Percentiles rank a stretch among this genome's conserved stretches.
Conservation (phyloP, 2,329 filamentous ascomycete species). For the Sarocladium oryzae region DNA sequence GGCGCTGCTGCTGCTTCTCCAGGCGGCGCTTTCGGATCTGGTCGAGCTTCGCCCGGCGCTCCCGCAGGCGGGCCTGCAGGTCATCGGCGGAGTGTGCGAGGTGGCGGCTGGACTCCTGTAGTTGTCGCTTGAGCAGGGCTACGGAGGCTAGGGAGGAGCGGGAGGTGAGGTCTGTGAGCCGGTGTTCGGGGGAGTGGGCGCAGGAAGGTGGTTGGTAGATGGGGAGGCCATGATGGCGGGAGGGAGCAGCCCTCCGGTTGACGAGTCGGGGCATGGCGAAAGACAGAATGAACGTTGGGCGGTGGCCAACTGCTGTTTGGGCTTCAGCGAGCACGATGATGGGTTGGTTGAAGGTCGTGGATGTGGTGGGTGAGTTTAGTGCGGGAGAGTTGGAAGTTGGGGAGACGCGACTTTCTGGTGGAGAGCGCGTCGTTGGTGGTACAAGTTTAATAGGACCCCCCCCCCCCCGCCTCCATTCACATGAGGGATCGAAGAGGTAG, state of each 20-base stretch:
- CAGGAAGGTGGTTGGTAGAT: slow-evolving; percentile 44
- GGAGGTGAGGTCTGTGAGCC: slow-evolving; percentile 34
- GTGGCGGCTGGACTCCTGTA: slow-evolving; percentile 36
- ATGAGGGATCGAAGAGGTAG: no score
- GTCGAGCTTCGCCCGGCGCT: slow-evolving; percentile 28
- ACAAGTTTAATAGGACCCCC: not conserved
- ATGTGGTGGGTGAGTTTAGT: not conserved
- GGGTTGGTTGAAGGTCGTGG: not conserved
- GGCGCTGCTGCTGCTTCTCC: no score
- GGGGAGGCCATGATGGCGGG: no score
- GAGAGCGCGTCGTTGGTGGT: not conserved
- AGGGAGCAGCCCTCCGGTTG: slow-evolving; percentile 18
- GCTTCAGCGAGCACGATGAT: no score
- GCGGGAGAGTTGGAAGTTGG: not conserved
- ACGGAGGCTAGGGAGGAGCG: slow-evolving; percentile 33
- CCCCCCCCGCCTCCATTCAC: not conserved
- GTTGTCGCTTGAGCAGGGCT: slow-evolving; percentile 29
- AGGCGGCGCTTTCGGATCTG: slow-evolving; percentile 26
- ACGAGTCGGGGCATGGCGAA: slow-evolving; percentile 30
- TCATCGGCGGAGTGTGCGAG: slow-evolving; percentile 39
- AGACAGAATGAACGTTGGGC: no score
- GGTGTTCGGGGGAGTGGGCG: slow-evolving; percentile 33
- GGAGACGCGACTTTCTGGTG: slow-evolving; percentile 5
- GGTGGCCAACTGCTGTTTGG: no score
- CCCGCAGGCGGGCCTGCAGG: slow-evolving; percentile 40